These are phyloP conservation scores for Penicillium lagena DNA, from an alignment of 495 filamentous ascomycete species.

Conservation along the genomic window DNA sequence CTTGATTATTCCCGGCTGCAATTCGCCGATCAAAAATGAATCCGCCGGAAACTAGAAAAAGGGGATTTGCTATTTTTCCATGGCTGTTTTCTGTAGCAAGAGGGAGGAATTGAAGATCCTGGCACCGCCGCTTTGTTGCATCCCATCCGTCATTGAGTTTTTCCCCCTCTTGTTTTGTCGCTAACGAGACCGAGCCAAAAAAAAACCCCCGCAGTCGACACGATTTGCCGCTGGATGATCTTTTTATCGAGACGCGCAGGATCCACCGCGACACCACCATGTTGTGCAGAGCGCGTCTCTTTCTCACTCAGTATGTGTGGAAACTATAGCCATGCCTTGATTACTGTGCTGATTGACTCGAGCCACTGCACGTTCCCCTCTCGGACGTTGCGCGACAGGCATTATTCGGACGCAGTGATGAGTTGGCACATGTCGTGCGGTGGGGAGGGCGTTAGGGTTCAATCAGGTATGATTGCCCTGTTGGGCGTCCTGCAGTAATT, in stretches of 20 bases:
- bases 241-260: slow-evolving; percentile 13
- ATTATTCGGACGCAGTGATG: slow-evolving; percentile 69
- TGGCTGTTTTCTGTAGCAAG: no score
- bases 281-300: slow-evolving; percentile 28
- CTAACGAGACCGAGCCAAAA: not conserved
- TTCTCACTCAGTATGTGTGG: no score
- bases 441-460: slow-evolving; percentile 15
- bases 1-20: slow-evolving; percentile 5
- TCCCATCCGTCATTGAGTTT: slow-evolving; percentile 5
- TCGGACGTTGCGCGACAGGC: slow-evolving; percentile 35
- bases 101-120: no score
- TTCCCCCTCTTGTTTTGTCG: not conserved
- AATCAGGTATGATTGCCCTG: slow-evolving; percentile 13
- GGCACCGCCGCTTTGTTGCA: no score
- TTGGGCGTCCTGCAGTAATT: slow-evolving; percentile 21
- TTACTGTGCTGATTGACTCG: no score
- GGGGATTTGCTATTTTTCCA: no score
- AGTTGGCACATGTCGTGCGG: slow-evolving; percentile 66
- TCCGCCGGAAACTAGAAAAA: slow-evolving; percentile 4
- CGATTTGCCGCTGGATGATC: slow-evolving; percentile 13
- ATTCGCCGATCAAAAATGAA: slow-evolving; percentile 16
- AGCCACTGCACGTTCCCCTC: slow-evolving; percentile 5
- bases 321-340: no score
- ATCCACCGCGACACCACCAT: slow-evolving; percentile 23
- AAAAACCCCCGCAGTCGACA: slow-evolving; percentile 22